Percentiles rank a stretch among this genome's conserved stretches.
Conservation (phyloP, 257 asterid species). For the Solanum stenotomum region DNA sequence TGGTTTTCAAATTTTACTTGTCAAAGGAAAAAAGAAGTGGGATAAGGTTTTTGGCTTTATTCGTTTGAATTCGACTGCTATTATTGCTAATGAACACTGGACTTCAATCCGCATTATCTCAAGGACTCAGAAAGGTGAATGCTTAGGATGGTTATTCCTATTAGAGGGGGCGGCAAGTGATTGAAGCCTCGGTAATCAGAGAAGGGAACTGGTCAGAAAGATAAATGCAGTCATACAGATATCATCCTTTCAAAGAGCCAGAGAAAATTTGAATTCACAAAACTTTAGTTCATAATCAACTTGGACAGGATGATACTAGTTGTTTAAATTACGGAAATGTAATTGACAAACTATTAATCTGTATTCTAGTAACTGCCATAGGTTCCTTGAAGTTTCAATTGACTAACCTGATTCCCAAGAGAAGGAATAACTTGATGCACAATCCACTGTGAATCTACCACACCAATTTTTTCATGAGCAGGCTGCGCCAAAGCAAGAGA, state of each 20-base stretch:
- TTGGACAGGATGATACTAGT: neutral
- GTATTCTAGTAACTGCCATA: neutral
- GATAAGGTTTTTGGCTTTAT: neutral
- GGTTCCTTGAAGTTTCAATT: neutral
- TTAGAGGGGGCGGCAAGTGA: neutral
- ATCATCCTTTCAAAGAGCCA: neutral
- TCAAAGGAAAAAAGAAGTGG: neutral
- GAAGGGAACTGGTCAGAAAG: neutral
- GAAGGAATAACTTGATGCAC: slow-evolving; percentile 99
- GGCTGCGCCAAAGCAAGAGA: slow-evolving; percentile 52
- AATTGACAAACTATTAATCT: neutral
- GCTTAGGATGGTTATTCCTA: neutral
- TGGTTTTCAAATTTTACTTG: neutral
- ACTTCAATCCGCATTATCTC: neutral
- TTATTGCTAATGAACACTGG: neutral
- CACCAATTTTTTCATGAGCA: slow-evolving; percentile 98
- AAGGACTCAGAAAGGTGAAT: neutral
- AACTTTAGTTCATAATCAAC: neutral
- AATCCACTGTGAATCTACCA: slow-evolving; percentile 98
- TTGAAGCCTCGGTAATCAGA: neutral
- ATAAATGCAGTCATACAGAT: neutral
- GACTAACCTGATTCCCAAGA: slow-evolving; percentile 92
- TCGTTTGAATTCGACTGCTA: neutral
- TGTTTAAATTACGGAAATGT: neutral
- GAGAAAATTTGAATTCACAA: neutral